phyloP scores from a whole-genome alignment of 495 filamentous ascomycete species.

The Podospora bellae-mahoneyi region DNA sequence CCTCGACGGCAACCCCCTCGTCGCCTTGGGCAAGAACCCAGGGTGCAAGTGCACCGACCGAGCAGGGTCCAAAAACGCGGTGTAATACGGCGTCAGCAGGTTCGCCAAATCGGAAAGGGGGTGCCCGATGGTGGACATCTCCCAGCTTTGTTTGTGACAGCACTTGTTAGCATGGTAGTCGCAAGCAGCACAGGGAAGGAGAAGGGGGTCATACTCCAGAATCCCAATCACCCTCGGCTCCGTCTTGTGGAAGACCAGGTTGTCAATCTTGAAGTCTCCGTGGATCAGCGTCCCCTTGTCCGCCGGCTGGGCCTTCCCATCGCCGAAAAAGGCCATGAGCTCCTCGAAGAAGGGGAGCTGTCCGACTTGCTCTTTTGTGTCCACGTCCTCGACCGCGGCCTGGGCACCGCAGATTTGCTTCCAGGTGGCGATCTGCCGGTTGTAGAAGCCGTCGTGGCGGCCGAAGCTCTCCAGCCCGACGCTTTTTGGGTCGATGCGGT shows the following conservation, averaged over 20 bases:
- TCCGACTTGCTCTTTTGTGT: slow-evolving; percentile 72
- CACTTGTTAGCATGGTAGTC: neutral
- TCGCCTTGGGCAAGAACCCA: slow-evolving; percentile 58
- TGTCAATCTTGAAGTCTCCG: slow-evolving; percentile 98
- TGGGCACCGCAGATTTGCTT: slow-evolving; percentile 72
- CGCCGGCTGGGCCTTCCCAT: slow-evolving; percentile 64
- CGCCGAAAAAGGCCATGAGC: slow-evolving; percentile 72
- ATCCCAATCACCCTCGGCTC: slow-evolving; percentile 89
- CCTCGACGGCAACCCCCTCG: slow-evolving; percentile 70
- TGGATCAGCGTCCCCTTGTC: slow-evolving; percentile 81
- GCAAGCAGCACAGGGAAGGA: neutral
- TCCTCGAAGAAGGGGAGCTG: slow-evolving; percentile 77
- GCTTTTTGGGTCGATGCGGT: slow-evolving; percentile 63
- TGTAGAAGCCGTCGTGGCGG: slow-evolving; percentile 74
- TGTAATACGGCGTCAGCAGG: slow-evolving; percentile 65
- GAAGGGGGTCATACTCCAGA: slow-evolving; percentile 61
- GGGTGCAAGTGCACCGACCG: slow-evolving; percentile 36
- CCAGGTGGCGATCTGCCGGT: slow-evolving; percentile 81
- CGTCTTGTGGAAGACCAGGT: slow-evolving; percentile 87
- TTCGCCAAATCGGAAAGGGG: slow-evolving; percentile 86
- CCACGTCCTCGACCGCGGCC: slow-evolving; percentile 67
- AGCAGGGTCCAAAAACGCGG: slow-evolving; percentile 35
- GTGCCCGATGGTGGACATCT: slow-evolving; percentile 95
- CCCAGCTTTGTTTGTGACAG: slow-evolving; percentile 61
- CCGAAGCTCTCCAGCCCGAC: slow-evolving; percentile 72